Base-by-base conservation (phyloP, 768 basidiomycete species). In the Tricholoma terreum region DNA sequence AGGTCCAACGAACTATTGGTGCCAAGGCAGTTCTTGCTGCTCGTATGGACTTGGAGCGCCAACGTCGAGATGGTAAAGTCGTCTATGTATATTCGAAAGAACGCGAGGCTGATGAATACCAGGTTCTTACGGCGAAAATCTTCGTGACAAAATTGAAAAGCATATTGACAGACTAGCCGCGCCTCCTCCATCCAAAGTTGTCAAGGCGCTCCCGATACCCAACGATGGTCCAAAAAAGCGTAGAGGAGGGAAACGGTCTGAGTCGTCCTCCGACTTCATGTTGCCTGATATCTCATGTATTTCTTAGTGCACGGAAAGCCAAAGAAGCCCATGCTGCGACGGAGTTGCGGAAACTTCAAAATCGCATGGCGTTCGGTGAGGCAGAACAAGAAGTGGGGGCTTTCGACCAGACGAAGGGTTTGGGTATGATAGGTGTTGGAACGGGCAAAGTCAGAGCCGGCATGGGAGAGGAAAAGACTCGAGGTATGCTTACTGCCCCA, bases 241-340 rank as follows among this genome's bases (percentile, higher is more conserved):
- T 52, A 83, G 94, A 42, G 97, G 97, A 64, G 97, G 97, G 11
- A 95, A 92, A 77, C 85, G 94, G 94, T 92, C 55, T 48, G 81
- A 27, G 6, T 72, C 10, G 19, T 54, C 17, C 12, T 22, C 55
- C 27, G 51, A 46, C 33, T 15, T 48, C 58, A 33, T 33, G 9
- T 52, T 30, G 50, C 53, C 55, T 12, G 15, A 19, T 22, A 22
- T 40, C 45, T 56, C 21, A 54, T 21, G 8, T n/a, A 50, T 3
- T 22, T 7, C 42, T 30, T 61, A 97, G 95, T 7, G 97, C 96
- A 1, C 86, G 97, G 46, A 96, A 98, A 69, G 91, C 94, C n/a
- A 99, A 99, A 69, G 97, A 98, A 73, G 94, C 94, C 1, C 95
- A 95, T 67, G 94, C 94, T 4, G 91, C 94, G 73, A 98, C 97